Evolutionary conservation across 257 asterid species (phyloP).

Genomic region (Rauvolfia tetraphylla): DNA sequence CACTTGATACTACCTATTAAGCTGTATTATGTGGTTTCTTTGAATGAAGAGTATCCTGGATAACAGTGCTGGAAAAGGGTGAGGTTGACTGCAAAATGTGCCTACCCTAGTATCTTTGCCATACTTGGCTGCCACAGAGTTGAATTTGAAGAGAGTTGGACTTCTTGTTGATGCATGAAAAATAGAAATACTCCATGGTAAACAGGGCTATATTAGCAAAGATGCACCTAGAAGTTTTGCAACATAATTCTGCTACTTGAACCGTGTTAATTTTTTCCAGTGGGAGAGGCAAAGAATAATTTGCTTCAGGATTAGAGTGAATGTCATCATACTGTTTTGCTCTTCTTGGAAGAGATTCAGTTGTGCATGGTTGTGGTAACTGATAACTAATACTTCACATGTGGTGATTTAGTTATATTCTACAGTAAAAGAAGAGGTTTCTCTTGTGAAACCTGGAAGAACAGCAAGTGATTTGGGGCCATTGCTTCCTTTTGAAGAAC

Average conservation of each 20-base stretch:
- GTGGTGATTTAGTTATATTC: slow-evolving; percentile 51
- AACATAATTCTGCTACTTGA: neutral
- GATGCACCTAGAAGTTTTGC: neutral
- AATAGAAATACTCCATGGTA: neutral
- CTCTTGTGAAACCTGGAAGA: slow-evolving; percentile 46
- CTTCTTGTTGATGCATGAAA: neutral
- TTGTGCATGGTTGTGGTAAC: slow-evolving; percentile 5
- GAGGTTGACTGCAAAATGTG: neutral
- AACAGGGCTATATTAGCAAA: neutral
- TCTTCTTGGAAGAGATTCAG: neutral
- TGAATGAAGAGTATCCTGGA: neutral
- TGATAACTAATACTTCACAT: slow-evolving; percentile 18
- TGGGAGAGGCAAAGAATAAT: neutral
- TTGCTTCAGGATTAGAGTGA: neutral
- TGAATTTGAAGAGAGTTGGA: neutral
- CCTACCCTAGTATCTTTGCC: neutral
- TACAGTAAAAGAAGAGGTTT: slow-evolving; percentile 38
- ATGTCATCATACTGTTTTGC: neutral
- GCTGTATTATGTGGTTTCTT: neutral
- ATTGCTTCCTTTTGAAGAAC: slow-evolving; percentile 72
- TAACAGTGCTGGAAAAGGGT: neutral
- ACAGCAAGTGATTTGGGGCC: slow-evolving; percentile 36
- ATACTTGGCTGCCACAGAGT: neutral
- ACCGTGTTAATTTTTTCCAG: neutral
- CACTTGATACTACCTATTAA: neutral